These are phyloP conservation scores for Wickerhamomyces silvicola DNA, from an alignment of 805 yeast species.

Conservation along the genomic window DNA sequence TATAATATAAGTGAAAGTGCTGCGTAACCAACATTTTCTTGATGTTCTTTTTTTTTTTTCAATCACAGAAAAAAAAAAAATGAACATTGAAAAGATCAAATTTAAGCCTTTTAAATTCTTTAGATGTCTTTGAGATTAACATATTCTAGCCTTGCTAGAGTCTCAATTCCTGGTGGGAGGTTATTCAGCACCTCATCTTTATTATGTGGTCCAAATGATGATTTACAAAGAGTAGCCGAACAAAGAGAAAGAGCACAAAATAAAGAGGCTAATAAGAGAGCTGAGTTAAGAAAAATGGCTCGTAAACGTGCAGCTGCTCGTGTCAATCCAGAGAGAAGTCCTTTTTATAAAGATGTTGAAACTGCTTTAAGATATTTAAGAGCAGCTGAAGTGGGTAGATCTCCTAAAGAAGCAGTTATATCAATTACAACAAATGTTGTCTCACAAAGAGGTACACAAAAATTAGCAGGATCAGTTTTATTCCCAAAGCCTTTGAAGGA, in stretches of 20 bases:
- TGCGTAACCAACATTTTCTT: too few relatives aligned
- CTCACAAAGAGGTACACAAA: constrained; percentile 72
- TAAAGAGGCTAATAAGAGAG: constrained; percentile 23
- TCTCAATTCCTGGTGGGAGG: constrained; percentile 5
- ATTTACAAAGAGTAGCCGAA: constrained; percentile 21
- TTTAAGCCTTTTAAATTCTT: neutral
- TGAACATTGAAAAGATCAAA: neutral
- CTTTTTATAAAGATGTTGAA: constrained; percentile 66
- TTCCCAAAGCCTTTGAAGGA: constrained; percentile 70
- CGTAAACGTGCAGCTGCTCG: constrained; percentile 33
- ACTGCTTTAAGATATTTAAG: constrained; percentile 72
- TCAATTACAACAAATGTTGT: constrained; percentile 58
- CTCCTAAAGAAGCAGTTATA: constrained; percentile 63
- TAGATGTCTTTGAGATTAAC: too few relatives aligned
- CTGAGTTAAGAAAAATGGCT: constrained; percentile 30
- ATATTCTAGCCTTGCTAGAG: neutral
- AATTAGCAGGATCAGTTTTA: constrained; percentile 61
- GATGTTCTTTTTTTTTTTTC: neutral
- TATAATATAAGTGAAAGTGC: too few relatives aligned
- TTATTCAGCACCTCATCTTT: constrained; percentile 9
- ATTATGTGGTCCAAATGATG: constrained; percentile 20
- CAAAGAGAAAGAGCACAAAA: constrained; percentile 23
- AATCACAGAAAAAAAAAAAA: neutral
- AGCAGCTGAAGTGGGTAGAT: constrained; percentile 88
- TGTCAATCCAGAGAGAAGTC: constrained; percentile 39